A percentile compares a stretch with the other conserved stretches of the same genome.
phyloP scores from a whole-genome alignment of 352 stramenopile genomes.

The Sclerospora graminicola region DNA sequence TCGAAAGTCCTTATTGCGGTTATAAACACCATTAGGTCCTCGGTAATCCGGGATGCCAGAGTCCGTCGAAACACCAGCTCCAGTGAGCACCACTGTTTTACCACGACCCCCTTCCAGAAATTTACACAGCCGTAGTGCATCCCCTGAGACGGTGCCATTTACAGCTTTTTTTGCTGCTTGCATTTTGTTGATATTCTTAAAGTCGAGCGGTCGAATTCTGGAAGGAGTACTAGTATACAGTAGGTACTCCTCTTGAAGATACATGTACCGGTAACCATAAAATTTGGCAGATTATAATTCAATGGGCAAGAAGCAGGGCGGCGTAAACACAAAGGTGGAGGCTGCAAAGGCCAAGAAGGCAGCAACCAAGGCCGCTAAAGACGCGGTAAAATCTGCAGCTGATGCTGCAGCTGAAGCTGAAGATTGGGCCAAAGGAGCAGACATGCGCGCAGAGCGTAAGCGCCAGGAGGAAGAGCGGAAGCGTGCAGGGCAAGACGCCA shows the following conservation, averaged over 20 bases:
- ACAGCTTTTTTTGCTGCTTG: slow-evolving; percentile 7
- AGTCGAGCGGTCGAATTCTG: neutral
- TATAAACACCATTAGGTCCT: slow-evolving; percentile 91
- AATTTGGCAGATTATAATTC: too few relatives aligned
- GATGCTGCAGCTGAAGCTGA: slow-evolving; percentile 31
- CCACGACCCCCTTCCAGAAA: slow-evolving; percentile 48
- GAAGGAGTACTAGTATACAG: too few relatives aligned
- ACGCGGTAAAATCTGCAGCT: slow-evolving; percentile 35
- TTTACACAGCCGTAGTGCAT: slow-evolving; percentile 30
- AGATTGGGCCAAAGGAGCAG: slow-evolving; percentile 49
- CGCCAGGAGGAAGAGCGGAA: slow-evolving; percentile 54
- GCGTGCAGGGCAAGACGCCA: slow-evolving; percentile 45
- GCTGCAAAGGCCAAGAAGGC: slow-evolving; percentile 68
- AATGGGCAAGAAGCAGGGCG: slow-evolving; percentile 44
- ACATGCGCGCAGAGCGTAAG: slow-evolving; percentile 30
- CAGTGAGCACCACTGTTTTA: slow-evolving; percentile 80
- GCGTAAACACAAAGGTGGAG: slow-evolving; percentile 64
- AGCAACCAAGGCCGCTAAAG: slow-evolving; percentile 37
- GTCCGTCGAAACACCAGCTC: slow-evolving; percentile 94
- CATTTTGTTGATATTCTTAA: neutral
- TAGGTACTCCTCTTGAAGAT: too few relatives aligned
- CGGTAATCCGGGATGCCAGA: slow-evolving; percentile 97
- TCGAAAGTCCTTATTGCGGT: slow-evolving; percentile 87
- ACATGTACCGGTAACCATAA: too few relatives aligned
- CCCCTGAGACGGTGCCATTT: neutral